These are phyloP conservation scores for Berberis thunbergii DNA, from an alignment of 164 flowering plant species.

Conservation along the genomic window DNA sequence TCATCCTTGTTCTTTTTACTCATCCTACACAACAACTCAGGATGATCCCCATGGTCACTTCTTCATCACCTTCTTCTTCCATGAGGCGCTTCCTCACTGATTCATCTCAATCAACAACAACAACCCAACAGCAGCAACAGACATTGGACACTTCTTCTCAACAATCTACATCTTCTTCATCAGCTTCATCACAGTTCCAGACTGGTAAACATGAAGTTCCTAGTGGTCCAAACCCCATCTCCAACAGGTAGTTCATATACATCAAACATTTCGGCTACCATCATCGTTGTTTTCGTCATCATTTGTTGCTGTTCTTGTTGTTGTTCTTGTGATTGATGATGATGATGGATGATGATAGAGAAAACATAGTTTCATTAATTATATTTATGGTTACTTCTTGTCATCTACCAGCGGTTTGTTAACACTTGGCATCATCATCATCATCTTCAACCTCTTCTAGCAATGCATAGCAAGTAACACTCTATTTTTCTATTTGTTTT, in stretches of 20 bases:
- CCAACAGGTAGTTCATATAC: constrained; percentile 17
- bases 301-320: constrained; percentile 13
- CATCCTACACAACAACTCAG: constrained; percentile 21
- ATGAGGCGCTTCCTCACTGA: constrained; percentile 18
- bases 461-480: constrained; percentile 11
- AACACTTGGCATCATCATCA: constrained; percentile 3
- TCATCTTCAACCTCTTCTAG: constrained; percentile 5
- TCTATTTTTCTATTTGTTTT: neutral
- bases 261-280: neutral
- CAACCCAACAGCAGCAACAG: constrained; percentile 12
- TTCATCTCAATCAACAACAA: constrained; percentile 7
- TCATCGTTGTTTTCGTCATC: constrained; percentile 5
- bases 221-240: constrained; percentile 84
- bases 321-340: neutral
- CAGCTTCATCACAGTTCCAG: constrained; percentile 27
- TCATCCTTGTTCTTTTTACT: constrained; percentile 25
- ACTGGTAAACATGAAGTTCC: constrained; percentile 71
- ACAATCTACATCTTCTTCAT: constrained; percentile 9
- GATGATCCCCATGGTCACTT: constrained; percentile 15
- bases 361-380: neutral
- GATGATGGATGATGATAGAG: no score
- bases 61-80: constrained; percentile 9
- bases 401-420: constrained; percentile 2
- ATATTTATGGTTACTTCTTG: neutral
- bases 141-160: constrained; percentile 7